Base-by-base conservation (phyloP, 2,329 filamentous ascomycete genomes). In the Pestalotiopsis sp. region DNA sequence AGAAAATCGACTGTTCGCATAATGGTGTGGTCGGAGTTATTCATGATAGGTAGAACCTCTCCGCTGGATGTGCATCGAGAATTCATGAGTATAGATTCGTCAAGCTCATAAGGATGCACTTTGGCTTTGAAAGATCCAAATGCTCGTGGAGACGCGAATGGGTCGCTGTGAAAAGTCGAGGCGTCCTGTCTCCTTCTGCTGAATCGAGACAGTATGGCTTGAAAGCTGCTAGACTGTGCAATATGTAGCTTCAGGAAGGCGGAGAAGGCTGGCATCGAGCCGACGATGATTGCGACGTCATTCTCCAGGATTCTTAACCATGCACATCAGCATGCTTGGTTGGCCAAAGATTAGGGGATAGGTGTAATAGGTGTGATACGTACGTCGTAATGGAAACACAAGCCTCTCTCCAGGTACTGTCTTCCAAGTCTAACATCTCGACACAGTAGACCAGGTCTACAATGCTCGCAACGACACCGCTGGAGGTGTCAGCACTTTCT, bases 311-410 rank as follows among this genome's bases (percentile, higher is more conserved):
- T n/a, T 2, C 62, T 65, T n/a, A 1, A 23, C n/a, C 6, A 45
- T 14, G 20, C 11, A 23, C 6, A 31, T 64, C 62, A 49, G 62
- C n/a, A 59, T 23, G 4, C n/a, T 59, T 12, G 6, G 25, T 13
- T 61, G 25, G 23, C 56, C 20, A 13, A 39, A 61, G 17, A 4
- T 31, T 12, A 31, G 31, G 7, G 31, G 11, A 61, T 20, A 61
- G 31, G 27, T 13, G 27, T 38, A 1, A 17, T 61, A 61, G 31
- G 27, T 13, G 59, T 38, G 5, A 17, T 61, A 61, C 59, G 1
- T 61, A 61, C 59, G 59, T 61, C 25, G 59, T 39, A 61, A 61
- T 61, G 12, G 59, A 61, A 61, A 61, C 59, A 20, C 59, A 61
- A 39, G 59, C 59, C 31, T 39, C 45, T 31, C 64, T 38, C 45